Evolutionary conservation across 805 yeast genomes (phyloP).

Genomic region (Kodamaea restingae): DNA sequence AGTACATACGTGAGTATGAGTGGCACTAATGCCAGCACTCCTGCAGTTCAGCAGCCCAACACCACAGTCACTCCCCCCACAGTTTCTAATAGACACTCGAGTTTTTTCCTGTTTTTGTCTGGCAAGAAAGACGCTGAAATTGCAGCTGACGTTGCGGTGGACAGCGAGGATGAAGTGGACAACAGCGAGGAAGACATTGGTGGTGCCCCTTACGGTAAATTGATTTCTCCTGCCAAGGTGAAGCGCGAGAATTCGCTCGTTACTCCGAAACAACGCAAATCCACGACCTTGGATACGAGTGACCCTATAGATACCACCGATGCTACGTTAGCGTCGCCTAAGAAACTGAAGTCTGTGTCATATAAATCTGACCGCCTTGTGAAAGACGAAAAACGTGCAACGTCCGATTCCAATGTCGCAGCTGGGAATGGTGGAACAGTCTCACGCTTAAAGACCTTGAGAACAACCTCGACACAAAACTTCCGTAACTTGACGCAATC

Average conservation of each 20-base stretch:
- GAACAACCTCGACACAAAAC: conserved; percentile 52
- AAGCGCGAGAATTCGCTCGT: conserved; percentile 15
- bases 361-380: conserved; percentile 10
- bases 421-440: conserved; percentile 15
- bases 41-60: neutral
- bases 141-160: neutral
- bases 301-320: conserved; percentile 27
- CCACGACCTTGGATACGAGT: conserved; percentile 3
- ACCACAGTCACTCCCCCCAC: neutral
- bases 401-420: conserved; percentile 37
- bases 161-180: conserved; percentile 1
- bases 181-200: conserved; percentile 1
- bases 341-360: conserved; percentile 24
- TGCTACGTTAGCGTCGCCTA: conserved; percentile 27
- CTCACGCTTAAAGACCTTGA: conserved; percentile 47
- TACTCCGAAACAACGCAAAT: conserved; percentile 11
- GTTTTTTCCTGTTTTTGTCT: conserved; percentile 51
- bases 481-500: conserved; percentile 41
- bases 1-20: conserved; percentile 13
- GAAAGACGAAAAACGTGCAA: conserved; percentile 24
- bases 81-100: conserved; percentile 45
- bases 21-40: conserved; percentile 1
- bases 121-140: conserved; percentile 19
- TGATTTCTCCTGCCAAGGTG: conserved; percentile 25
- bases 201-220: conserved; percentile 13